phyloP scores from a whole-genome alignment of 2,329 filamentous ascomycete species.

The Paraphoma sp. region DNA sequence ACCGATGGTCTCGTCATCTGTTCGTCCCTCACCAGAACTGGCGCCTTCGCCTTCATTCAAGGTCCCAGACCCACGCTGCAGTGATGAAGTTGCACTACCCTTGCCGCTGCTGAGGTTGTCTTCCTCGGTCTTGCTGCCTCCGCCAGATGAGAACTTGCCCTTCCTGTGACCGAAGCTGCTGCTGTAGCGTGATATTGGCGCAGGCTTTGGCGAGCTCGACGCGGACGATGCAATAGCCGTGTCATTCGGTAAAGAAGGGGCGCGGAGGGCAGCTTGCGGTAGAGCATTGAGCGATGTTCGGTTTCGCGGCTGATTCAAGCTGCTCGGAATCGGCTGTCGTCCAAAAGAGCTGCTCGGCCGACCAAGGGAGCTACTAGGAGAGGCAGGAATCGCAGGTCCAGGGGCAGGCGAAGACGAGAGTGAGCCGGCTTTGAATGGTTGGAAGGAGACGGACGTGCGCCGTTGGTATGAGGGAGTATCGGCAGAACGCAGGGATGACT shows the following conservation, averaged over 20 bases:
- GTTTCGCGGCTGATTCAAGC: constrained; percentile 64
- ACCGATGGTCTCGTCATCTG: constrained; percentile 91
- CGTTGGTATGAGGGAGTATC: constrained; percentile 64
- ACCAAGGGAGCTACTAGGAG: constrained; percentile 58
- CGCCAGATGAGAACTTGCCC: constrained; percentile 77
- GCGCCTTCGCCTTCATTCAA: constrained; percentile 73
- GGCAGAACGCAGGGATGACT: constrained; percentile 56
- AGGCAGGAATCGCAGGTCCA: constrained; percentile 58
- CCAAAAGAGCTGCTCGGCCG: constrained; percentile 39
- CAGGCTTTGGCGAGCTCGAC: constrained; percentile 79
- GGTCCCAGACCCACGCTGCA: constrained; percentile 77
- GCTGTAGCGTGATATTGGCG: constrained; percentile 82
- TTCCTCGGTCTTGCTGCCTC: constrained; percentile 73
- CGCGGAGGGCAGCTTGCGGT: constrained; percentile 75
- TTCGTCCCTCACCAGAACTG: constrained; percentile 70
- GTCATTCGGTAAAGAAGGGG: constrained; percentile 68
- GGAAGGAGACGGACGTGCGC: constrained; percentile 85
- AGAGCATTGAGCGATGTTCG: constrained; percentile 76
- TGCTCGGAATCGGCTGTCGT: constrained; percentile 25
- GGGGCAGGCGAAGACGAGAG: constrained; percentile 85
- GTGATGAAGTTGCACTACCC: constrained; percentile 74
- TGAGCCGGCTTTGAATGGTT: constrained; percentile 95
- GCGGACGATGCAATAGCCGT: constrained; percentile 69
- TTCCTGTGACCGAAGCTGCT: constrained; percentile 92
- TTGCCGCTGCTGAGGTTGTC: constrained; percentile 83